These are phyloP conservation scores for Parsonsia alboflavescens DNA, from an alignment of 257 asterid genomes.

Conservation along the genomic window DNA sequence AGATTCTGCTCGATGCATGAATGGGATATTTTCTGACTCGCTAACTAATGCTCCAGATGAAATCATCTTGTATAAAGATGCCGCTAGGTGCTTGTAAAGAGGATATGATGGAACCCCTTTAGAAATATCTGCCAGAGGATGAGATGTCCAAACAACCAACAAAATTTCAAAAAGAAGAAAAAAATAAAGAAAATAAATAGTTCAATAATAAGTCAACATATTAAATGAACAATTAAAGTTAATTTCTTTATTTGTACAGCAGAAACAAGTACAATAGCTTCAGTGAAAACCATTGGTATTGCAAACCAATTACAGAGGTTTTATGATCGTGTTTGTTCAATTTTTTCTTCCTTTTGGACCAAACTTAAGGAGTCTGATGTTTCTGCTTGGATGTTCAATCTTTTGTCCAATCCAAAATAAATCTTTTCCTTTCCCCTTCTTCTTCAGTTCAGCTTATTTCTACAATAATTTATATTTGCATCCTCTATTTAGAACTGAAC, in stretches of 20 bases:
- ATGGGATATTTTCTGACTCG: conserved; percentile 22
- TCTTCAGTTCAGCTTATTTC: neutral
- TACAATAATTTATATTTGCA: neutral
- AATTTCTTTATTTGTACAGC: neutral
- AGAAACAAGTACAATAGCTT: neutral
- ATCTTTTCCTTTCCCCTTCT: neutral
- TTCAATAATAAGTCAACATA: neutral
- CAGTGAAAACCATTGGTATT: neutral
- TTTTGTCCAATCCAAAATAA: neutral
- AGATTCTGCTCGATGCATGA: conserved; percentile 27
- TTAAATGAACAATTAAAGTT: neutral
- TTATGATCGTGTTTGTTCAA: neutral
- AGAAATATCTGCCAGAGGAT: conserved; percentile 28
- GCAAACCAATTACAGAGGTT: neutral
- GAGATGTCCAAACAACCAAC: neutral
- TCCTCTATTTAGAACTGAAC: neutral
- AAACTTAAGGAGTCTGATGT: neutral
- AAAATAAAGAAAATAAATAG: neutral
- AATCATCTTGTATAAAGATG: conserved; percentile 42
- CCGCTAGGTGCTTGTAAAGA: conserved; percentile 65
- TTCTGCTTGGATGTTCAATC: neutral
- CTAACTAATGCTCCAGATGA: conserved; percentile 37
- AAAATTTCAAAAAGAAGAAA: neutral
- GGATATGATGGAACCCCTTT: conserved; percentile 65
- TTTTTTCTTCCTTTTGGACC: neutral